Evolutionary conservation across 2,329 filamentous ascomycete genomes (phyloP), one percentile per base, ranked within the genome.

Genomic region (Cladophialophora chaetospira): DNA sequence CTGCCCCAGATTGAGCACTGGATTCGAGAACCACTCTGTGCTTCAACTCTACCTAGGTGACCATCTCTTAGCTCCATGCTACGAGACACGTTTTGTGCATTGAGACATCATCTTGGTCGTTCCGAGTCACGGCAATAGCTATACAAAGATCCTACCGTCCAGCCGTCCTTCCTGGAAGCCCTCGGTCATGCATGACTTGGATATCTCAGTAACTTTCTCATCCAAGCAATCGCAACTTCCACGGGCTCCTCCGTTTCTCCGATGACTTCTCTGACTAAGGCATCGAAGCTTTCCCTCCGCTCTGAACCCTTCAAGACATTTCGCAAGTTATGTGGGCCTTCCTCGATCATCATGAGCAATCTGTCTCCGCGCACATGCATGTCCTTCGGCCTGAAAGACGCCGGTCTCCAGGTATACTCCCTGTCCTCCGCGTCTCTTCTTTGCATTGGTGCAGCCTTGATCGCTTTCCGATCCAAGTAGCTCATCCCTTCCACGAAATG

Each of bases 401-500:
- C 36, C 29, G 55, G 55, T 1, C 36, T 33, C 25, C 55, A 43
- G 8, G 53, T 11, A 17, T 48, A 45, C 15, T 38, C 52, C 15
- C 46, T 43, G 15, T 42, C 35, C n/a, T 61, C 40, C 11, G 31
- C 43, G 26, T 46, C 53, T 21, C 42, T 46, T 42, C 52, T 59
- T 25, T 28, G 28, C 21, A 57, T 54, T 3, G 48, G 53, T 21
- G 56, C 55, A 9, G 61, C 29, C 45, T 56, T 61, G 50, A 57
- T 57, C n/a, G 35, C 40, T 49, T 52, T 55, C 23, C 38, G 49
- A 36, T 78, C 80, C 23, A 72, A 70, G 44, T 79, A 70, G 25
- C 83, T 84, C 45, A 95, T 69, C 57, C 88, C 87, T 67, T 95
- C 87, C 1, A 97, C 69, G 61, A 93, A 84, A 55, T 81, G 80